phyloP scores from a whole-genome alignment of 805 yeast genomes.

The Saturnispora bothae region DNA sequence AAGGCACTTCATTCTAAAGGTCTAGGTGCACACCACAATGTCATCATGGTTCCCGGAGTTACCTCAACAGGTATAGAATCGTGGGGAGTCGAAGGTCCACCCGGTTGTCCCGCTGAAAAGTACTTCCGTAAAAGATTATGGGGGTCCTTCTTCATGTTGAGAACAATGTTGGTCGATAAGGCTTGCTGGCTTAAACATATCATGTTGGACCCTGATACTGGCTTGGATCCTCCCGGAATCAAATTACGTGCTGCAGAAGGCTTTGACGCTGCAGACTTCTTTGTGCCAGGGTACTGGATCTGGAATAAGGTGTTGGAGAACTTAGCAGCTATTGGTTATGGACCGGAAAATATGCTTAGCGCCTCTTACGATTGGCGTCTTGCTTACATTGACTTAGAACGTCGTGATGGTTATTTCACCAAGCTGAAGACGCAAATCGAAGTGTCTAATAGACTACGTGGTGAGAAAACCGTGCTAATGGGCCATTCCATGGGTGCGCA shows the following conservation, averaged over 20 bases:
- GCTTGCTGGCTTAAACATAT: constrained; percentile 89
- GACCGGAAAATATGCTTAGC: constrained; percentile 78
- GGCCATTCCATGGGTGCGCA: constrained; percentile 98
- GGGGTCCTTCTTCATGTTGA: constrained; percentile 95
- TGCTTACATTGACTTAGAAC: constrained; percentile 79
- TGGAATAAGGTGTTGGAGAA: constrained; percentile 96
- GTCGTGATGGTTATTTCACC: constrained; percentile 76
- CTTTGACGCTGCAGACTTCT: constrained; percentile 92
- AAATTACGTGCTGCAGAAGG: constrained; percentile 88
- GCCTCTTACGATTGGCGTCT: constrained; percentile 97
- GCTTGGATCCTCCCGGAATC: constrained; percentile 80
- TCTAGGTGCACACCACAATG: constrained; percentile 56
- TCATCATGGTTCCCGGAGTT: constrained; percentile 92
- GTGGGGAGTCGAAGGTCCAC: constrained; percentile 73
- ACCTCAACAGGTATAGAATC: constrained; percentile 90
- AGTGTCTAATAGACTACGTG: constrained; percentile 35
- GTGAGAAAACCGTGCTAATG: constrained; percentile 62
- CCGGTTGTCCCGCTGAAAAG: constrained; percentile 70
- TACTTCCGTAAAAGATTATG: constrained; percentile 88
- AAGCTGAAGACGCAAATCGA: constrained; percentile 70
- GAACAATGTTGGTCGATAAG: constrained; percentile 86
- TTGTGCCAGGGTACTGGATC: constrained; percentile 96
- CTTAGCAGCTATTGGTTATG: constrained; percentile 88
- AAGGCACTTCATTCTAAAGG: constrained; percentile 42
- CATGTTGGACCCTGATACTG: constrained; percentile 82